phyloP scores from a whole-genome alignment of 1,139 yeast genomes.

The Candida mesenterica region DNA sequence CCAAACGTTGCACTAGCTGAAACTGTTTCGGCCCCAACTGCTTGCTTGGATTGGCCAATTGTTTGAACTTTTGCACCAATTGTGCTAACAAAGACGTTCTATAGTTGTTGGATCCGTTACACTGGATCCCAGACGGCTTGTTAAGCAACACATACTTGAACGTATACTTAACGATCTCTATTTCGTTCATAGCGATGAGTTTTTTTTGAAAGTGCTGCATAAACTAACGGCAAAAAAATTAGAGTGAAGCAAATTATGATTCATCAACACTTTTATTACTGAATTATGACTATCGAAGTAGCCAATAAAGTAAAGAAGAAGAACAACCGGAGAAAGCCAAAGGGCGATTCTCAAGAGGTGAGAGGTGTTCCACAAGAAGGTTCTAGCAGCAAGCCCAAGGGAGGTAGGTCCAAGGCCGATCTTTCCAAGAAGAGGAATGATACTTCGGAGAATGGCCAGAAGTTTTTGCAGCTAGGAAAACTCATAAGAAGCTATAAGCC shows the following conservation, averaged over 20 bases:
- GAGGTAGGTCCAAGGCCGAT: background rate
- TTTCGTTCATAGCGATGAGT: background rate
- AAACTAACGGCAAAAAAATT: conserved; percentile 1
- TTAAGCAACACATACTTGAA: conserved; percentile 21
- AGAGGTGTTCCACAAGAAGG: background rate
- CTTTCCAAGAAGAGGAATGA: conserved; percentile 3
- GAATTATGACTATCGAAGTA: conserved; percentile 2
- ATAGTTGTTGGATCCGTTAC: conserved; percentile 15
- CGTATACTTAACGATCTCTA: conserved; percentile 16
- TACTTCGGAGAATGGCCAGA: conserved; percentile 7
- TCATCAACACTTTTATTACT: background rate
- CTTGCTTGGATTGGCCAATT: conserved; percentile 10
- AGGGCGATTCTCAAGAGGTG: background rate
- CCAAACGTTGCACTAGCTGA: conserved; percentile 23
- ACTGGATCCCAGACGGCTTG: conserved; percentile 23
- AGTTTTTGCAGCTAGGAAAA: conserved; percentile 21
- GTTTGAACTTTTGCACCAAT: conserved; percentile 14
- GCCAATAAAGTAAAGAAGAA: background rate
- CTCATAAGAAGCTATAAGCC: conserved; percentile 28
- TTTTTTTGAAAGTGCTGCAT: background rate
- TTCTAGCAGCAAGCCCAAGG: background rate
- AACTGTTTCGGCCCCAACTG: conserved; percentile 14
- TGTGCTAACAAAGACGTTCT: conserved; percentile 16
- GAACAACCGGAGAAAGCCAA: conserved; percentile 1
- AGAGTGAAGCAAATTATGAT: background rate